Evolutionary conservation across 2,329 filamentous ascomycete species (phyloP).

Genomic region (Cordyceps militaris): DNA sequence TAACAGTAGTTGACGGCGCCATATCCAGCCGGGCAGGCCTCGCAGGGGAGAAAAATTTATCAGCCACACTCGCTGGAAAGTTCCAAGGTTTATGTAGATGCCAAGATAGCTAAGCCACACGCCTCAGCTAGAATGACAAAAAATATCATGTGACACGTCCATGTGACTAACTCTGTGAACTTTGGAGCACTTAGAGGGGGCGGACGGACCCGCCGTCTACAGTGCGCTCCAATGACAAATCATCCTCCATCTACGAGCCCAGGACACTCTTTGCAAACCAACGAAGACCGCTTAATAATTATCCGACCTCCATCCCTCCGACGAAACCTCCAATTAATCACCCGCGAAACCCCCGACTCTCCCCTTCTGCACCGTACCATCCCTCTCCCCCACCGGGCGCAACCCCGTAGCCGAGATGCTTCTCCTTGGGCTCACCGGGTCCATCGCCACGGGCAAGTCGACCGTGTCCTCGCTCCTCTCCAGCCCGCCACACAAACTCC

Average conservation of each 20-base stretch:
- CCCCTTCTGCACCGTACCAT: too few species aligned
- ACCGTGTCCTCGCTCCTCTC: constrained; percentile 83
- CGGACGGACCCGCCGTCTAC: background rate
- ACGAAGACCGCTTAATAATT: too few species aligned
- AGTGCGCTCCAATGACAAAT: too few species aligned
- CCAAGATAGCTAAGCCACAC: constrained; percentile 12
- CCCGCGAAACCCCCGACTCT: too few species aligned
- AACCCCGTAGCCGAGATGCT: constrained; percentile 53
- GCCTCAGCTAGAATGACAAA: constrained; percentile 9
- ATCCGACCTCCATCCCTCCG: too few species aligned
- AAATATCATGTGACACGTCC: constrained; percentile 5
- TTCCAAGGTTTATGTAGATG: constrained; percentile 1
- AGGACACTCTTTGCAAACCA: too few species aligned
- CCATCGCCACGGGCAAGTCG: constrained; percentile 96
- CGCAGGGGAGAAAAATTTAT: constrained; percentile 3
- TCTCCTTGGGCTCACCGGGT: constrained; percentile 90
- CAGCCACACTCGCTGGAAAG: constrained; percentile 9
- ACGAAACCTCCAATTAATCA: too few species aligned
- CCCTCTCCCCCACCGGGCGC: background rate
- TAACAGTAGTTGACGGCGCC: constrained; percentile 5
- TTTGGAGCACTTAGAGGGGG: too few species aligned
- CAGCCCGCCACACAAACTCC: constrained; percentile 72
- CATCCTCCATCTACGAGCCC: too few species aligned
- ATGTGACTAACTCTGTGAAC: constrained; percentile 4
- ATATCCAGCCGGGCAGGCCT: constrained; percentile 9